Evolutionary conservation across 2,329 filamentous ascomycete species (phyloP).

Genomic region (Aureobasidium vineae): DNA sequence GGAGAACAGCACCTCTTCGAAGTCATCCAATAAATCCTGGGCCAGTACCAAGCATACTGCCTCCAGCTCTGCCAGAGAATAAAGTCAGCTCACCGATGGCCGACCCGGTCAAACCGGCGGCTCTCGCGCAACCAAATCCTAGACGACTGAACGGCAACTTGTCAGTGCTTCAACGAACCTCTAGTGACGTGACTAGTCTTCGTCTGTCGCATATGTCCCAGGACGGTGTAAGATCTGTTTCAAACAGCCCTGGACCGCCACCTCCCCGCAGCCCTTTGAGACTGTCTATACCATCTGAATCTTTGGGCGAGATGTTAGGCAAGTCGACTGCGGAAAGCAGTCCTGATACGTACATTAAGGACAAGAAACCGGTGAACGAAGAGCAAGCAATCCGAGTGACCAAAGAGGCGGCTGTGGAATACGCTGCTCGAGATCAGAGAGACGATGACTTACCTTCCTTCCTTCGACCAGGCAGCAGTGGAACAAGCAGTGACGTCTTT

Average conservation of each 20-base stretch:
- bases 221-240: slow-evolving; percentile 31
- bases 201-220: slow-evolving; percentile 18
- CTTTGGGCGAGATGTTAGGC: slow-evolving; percentile 16
- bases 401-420: slow-evolving; percentile 18
- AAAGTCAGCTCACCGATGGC: not conserved
- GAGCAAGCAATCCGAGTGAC: slow-evolving; percentile 14
- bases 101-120: not conserved
- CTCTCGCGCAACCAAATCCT: slow-evolving; percentile 27
- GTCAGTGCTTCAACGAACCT: slow-evolving; percentile 35
- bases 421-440: slow-evolving; percentile 7
- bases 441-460: slow-evolving; percentile 14
- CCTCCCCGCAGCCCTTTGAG: slow-evolving; percentile 39
- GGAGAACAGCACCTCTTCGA: slow-evolving; percentile 23
- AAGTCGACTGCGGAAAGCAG: slow-evolving; percentile 2
- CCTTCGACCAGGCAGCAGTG: slow-evolving; percentile 17
- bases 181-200: slow-evolving; percentile 36
- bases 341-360: not conserved
- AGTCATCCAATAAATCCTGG: slow-evolving; percentile 20
- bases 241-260: slow-evolving; percentile 38
- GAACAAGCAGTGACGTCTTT: slow-evolving; percentile 19
- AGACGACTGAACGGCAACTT: slow-evolving; percentile 36
- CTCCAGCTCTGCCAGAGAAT: not conserved
- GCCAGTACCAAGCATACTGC: slow-evolving; percentile 35
- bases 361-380: not conserved
- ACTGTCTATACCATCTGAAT: slow-evolving; percentile 24